Percentiles rank a stretch among this genome's conserved stretches.
These are phyloP conservation scores for Candida nemodendra DNA, from an alignment of 805 yeast species.

Conservation along the genomic window DNA sequence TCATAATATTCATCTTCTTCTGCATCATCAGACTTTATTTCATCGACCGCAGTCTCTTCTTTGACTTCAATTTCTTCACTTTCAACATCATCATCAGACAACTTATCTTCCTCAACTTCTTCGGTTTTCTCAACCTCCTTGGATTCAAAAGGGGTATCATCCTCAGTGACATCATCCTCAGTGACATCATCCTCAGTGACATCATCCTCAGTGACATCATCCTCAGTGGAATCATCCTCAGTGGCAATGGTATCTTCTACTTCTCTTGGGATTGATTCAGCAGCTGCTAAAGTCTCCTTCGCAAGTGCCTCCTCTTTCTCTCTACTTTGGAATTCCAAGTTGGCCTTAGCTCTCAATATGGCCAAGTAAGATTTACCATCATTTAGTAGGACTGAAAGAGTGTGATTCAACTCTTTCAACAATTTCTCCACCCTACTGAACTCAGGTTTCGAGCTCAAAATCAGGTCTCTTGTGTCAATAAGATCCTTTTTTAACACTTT, in stretches of 20 bases:
- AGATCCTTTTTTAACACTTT: slow-evolving; percentile 55
- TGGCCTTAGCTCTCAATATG: slow-evolving; percentile 56
- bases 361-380: slow-evolving; percentile 64
- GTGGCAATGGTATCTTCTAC: slow-evolving; percentile 2
- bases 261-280: background rate
- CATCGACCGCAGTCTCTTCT: slow-evolving; percentile 4
- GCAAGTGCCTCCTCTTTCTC: slow-evolving; percentile 40
- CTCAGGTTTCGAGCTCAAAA: slow-evolving; percentile 38
- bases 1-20: slow-evolving; percentile 11
- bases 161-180: slow-evolving; percentile 6
- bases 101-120: slow-evolving; percentile 8
- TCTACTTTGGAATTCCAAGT: slow-evolving; percentile 53
- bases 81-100: slow-evolving; percentile 6
- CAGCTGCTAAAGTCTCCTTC: slow-evolving; percentile 12
- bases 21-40: slow-evolving; percentile 4
- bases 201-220: slow-evolving; percentile 6
- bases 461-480: slow-evolving; percentile 52
- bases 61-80: slow-evolving; percentile 1
- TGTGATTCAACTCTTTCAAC: slow-evolving; percentile 40
- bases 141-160: slow-evolving; percentile 3
- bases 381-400: slow-evolving; percentile 48
- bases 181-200: slow-evolving; percentile 2
- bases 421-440: slow-evolving; percentile 30
- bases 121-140: slow-evolving; percentile 5
- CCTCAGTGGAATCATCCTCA: slow-evolving; percentile 5